Percentiles rank a stretch among this genome's conserved stretches.
These are phyloP conservation scores for Ophiostoma sp. DNA, from an alignment of 2,329 filamentous ascomycete genomes.

Conservation along the genomic window DNA sequence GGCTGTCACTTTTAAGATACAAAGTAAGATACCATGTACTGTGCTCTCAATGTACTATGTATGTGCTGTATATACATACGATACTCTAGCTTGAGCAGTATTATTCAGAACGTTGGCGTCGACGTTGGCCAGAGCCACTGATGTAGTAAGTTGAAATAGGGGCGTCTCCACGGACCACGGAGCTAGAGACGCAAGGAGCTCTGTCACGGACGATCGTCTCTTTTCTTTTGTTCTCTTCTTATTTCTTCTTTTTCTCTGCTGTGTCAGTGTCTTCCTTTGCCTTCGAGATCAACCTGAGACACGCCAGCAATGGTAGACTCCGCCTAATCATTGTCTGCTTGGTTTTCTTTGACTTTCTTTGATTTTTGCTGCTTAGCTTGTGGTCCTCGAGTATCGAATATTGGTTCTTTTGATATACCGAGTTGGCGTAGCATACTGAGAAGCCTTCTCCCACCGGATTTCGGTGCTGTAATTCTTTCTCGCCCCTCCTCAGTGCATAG, in stretches of 20 bases:
- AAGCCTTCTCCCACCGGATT: too few relatives aligned
- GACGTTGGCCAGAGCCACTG: neutral
- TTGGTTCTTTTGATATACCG: neutral
- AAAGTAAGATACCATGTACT: neutral
- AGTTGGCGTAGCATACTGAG: neutral
- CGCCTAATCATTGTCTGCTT: too few relatives aligned
- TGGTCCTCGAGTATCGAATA: too few relatives aligned
- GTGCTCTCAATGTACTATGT: neutral
- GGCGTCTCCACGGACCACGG: neutral
- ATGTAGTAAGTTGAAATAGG: neutral
- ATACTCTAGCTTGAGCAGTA: neutral
- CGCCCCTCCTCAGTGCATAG: neutral
- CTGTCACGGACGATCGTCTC: neutral
- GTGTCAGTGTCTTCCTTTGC: neutral
- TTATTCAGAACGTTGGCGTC: neutral
- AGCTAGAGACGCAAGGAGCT: slow-evolving; percentile 9
- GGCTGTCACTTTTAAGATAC: too few relatives aligned
- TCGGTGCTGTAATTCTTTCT: too few relatives aligned
- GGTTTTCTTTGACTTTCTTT: neutral
- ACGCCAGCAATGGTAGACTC: neutral
- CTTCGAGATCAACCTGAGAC: neutral
- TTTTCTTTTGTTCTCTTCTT: neutral
- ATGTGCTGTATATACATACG: neutral
- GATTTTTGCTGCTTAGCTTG: neutral
- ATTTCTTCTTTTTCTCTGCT: neutral